Evolutionary conservation across 225 moss, liverwort and hornwort species (phyloP).

Genomic region (Rhytidiadelphus loreus): DNA sequence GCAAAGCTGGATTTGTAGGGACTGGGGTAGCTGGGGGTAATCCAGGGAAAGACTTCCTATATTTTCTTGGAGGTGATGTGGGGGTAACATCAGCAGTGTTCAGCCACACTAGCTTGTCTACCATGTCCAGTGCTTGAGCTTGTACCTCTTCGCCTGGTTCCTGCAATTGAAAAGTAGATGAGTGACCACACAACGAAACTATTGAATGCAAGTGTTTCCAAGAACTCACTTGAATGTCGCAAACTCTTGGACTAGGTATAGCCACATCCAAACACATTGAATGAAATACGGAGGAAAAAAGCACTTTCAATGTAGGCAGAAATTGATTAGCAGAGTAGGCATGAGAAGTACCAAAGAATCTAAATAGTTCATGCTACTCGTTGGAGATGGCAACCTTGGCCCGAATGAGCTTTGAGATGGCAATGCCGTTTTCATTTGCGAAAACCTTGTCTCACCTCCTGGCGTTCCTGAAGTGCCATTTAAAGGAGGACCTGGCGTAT

Average conservation of each 20-base stretch:
- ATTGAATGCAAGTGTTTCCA: background rate
- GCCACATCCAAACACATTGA: background rate
- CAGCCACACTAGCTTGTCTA: conserved; percentile 91
- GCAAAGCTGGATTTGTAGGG: conserved; percentile 31
- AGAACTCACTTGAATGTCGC: background rate
- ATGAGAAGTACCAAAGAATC: conserved; percentile 48
- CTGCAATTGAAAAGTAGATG: conserved; percentile 19
- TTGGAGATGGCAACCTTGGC: conserved; percentile 48
- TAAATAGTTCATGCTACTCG: conserved; percentile 68
- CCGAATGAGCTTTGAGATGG: conserved; percentile 54
- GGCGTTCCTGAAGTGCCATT: background rate
- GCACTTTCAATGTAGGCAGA: background rate
- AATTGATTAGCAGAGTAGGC: background rate
- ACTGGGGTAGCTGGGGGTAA: conserved; percentile 32
- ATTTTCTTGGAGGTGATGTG: conserved; percentile 38
- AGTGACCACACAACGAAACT: background rate
- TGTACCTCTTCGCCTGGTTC: conserved; percentile 92
- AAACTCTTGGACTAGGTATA: background rate
- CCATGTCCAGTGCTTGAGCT: conserved; percentile 83
- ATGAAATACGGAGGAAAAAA: background rate
- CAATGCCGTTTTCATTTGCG: conserved; percentile 10
- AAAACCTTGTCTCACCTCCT: conserved; percentile 16
- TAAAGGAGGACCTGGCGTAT: background rate
- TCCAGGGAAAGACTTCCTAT: conserved; percentile 46
- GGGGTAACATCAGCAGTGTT: conserved; percentile 55